Evolutionary conservation across 768 basidiomycete genomes (phyloP), one percentile per base, ranked within the genome.

Genomic region (Russula sp.): DNA sequence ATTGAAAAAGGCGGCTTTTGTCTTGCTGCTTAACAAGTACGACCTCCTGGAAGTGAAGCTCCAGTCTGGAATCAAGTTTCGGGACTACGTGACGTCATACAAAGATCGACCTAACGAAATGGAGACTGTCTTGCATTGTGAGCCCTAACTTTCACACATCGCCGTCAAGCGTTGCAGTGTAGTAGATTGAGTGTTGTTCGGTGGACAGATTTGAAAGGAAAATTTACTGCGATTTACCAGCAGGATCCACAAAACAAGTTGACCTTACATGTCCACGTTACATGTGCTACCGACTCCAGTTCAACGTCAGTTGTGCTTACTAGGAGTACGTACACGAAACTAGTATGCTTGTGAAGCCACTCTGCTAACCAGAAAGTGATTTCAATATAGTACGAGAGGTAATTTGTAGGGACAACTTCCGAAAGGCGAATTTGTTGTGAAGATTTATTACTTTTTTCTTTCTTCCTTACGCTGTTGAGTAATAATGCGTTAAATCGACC

Each of bases 1-100:
- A 18, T 78, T 88, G 3, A 75, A 77, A 10, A 71, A 75, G 0
- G 80, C 84, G 32, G 80, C 83, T 62, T 79, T 87, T 58, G 80
- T 87, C 49, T 73, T 88, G 22, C 80, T 87, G 70, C 76, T 87
- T 20, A 86, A 86, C 76, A 87, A 87, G 68, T 75, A 78, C 63
- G 86, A 88, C 70, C 79, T 88, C 61, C 75, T 88, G 26, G 77
- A 82, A 32, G 73, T 75, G 18, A 85, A 86, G 70, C 75, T 88
- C 11, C 73, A 76, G 60, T 71, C 79, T 8, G 85, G 85, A 3
- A 71, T 84, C 11, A 75, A 77, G 56, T 84, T 88, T 66, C 76
- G 78, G n/a, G 74, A 78, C 18, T 84, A 81, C 67, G 83, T 87
- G 8, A 80, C 80, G 30, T 79, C 80, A 9, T 88, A 83, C 71